phyloP scores from a whole-genome alignment of 768 basidiomycete genomes.

The Rhodotorula babjevae region DNA sequence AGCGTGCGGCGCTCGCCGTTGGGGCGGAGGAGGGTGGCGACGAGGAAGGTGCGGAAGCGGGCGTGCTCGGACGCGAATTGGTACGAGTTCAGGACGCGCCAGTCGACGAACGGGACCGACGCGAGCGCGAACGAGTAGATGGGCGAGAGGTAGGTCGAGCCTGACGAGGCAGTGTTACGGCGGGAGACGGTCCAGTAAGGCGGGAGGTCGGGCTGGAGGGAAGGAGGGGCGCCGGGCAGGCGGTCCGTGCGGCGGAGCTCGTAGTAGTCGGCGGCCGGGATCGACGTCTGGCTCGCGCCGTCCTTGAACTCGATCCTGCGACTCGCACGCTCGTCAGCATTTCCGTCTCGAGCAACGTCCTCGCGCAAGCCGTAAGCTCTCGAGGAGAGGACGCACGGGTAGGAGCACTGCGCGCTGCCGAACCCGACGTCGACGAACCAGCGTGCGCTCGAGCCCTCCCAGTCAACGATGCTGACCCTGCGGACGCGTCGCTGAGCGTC shows the following conservation, averaged over 20 bases:
- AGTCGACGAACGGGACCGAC: slow-evolving; percentile 5
- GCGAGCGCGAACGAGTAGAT: slow-evolving; percentile 27
- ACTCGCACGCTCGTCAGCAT: too few relatives aligned
- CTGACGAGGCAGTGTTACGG: neutral
- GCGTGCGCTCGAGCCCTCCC: slow-evolving; percentile 8
- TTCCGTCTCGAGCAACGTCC: too few relatives aligned
- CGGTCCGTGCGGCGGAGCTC: neutral
- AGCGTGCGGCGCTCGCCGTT: slow-evolving; percentile 24
- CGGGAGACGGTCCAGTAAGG: slow-evolving; percentile 19
- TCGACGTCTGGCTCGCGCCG: slow-evolving; percentile 6
- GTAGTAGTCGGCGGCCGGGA: slow-evolving; percentile 12
- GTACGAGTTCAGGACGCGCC: slow-evolving; percentile 17
- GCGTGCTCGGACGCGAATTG: slow-evolving; percentile 7
- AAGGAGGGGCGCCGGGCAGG: slow-evolving; percentile 6
- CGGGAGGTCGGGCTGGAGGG: slow-evolving; percentile 11
- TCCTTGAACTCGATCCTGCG: slow-evolving; percentile 4
- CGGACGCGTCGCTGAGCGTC: too few relatives aligned
- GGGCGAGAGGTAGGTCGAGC: slow-evolving; percentile 4
- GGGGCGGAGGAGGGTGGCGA: neutral
- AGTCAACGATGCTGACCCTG: slow-evolving; percentile 29
- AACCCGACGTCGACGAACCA: slow-evolving; percentile 30
- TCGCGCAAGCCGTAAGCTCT: too few relatives aligned
- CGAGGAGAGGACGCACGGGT: slow-evolving; percentile 1
- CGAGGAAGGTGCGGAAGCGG: slow-evolving; percentile 12
- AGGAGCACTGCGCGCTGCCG: neutral